phyloP scores from a whole-genome alignment of 148 eudicot genomes.

The Chenopodium berlandieri region DNA sequence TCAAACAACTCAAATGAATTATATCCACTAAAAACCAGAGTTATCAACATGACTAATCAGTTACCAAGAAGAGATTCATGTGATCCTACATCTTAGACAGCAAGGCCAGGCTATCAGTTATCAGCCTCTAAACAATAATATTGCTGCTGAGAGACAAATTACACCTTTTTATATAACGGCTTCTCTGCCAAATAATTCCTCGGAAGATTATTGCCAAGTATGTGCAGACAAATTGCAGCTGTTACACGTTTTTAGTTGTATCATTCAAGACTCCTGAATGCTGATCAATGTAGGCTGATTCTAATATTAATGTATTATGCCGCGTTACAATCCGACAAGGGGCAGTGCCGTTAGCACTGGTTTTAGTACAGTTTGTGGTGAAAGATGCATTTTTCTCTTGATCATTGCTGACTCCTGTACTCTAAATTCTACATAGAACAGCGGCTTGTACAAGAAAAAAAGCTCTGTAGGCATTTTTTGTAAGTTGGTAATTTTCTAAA shows the following conservation, averaged over 20 bases:
- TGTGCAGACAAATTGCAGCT: slow-evolving; percentile 7
- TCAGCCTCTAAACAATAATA: background rate
- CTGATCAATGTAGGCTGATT: background rate
- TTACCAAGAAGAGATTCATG: slow-evolving; percentile 7
- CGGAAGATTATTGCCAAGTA: background rate
- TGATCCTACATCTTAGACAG: slow-evolving; percentile 12
- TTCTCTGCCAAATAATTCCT: background rate
- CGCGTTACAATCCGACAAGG: background rate
- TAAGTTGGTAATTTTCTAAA: too few relatives aligned
- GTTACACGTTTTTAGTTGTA: slow-evolving; percentile 6
- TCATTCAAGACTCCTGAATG: slow-evolving; percentile 1
- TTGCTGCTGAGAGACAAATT: slow-evolving; percentile 10
- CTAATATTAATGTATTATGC: background rate
- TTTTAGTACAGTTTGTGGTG: background rate
- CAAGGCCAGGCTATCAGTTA: slow-evolving; percentile 15
- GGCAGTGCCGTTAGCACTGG: background rate
- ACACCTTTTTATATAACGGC: slow-evolving; percentile 3
- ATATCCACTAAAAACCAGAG: background rate
- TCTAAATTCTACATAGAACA: background rate
- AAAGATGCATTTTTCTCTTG: background rate
- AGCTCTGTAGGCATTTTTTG: background rate
- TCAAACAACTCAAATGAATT: background rate
- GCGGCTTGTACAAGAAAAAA: background rate
- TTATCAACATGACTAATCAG: slow-evolving; percentile 13
- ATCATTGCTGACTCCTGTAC: background rate